Conservation (phyloP, 2,329 filamentous ascomycete species). For the Elsinoe ampelina region DNA sequence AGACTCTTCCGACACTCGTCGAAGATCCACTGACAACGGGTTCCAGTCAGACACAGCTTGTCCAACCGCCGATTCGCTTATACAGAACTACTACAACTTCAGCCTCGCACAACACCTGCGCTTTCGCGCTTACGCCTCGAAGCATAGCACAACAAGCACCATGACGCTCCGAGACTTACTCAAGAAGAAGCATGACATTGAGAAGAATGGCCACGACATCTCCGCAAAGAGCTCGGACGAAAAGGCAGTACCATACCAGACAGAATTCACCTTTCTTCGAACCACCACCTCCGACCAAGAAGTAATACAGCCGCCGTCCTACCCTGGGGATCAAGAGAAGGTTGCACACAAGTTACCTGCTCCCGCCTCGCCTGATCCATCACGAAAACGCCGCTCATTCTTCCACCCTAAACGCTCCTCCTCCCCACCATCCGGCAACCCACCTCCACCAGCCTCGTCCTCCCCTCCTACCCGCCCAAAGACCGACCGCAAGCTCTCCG, state of each 20-base stretch:
- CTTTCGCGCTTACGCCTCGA: neutral
- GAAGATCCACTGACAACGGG: neutral
- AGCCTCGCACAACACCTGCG: neutral
- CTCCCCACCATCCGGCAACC: slow-evolving; percentile 22
- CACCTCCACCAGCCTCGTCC: neutral
- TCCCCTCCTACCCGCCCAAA: slow-evolving; percentile 21
- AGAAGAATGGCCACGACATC: neutral
- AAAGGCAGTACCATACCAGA: neutral
- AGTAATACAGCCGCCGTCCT: slow-evolving; percentile 60
- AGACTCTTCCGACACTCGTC: neutral
- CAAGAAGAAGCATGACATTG: slow-evolving; percentile 13
- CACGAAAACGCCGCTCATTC: slow-evolving; percentile 20
- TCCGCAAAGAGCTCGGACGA: neutral
- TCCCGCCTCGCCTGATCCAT: slow-evolving; percentile 21
- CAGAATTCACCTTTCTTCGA: slow-evolving; percentile 74
- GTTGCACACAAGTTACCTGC: neutral
- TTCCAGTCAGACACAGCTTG: neutral
- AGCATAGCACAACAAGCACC: neutral
- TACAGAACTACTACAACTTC: neutral
- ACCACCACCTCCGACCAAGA: slow-evolving; percentile 76
- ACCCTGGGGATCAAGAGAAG: slow-evolving; percentile 34
- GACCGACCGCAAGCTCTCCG: slow-evolving; percentile 47
- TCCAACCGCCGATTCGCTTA: neutral
- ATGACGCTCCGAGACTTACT: slow-evolving; percentile 12
- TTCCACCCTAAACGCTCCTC: slow-evolving; percentile 16